A percentile compares a stretch with the other conserved stretches of the same genome.
These are phyloP conservation scores for Hyaloscypha variabilis DNA, from an alignment of 495 filamentous ascomycete species.

Conservation along the genomic window DNA sequence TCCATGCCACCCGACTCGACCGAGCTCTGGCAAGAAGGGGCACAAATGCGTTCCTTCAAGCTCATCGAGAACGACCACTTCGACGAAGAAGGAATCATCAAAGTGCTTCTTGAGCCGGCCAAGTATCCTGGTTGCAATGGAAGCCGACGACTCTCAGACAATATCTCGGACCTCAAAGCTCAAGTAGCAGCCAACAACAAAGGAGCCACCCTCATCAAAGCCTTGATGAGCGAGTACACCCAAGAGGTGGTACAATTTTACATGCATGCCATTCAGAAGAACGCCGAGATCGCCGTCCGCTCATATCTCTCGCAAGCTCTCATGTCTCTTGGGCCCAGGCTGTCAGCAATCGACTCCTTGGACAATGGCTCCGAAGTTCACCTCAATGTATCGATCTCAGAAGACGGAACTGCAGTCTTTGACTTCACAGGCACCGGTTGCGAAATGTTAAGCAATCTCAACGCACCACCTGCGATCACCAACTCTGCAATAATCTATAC, in stretches of 20 bases:
- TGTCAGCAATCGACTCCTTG: slow-evolving; percentile 35
- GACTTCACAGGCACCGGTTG: slow-evolving; percentile 39
- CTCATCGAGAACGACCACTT: slow-evolving; percentile 36
- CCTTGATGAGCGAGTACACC: slow-evolving; percentile 33
- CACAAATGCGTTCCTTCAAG: slow-evolving; percentile 34
- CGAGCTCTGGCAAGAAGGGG: slow-evolving; percentile 38
- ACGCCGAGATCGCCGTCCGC: slow-evolving; percentile 36
- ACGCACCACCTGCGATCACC: slow-evolving; percentile 32
- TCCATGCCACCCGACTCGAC: slow-evolving; percentile 35
- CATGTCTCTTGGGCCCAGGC: slow-evolving; percentile 14
- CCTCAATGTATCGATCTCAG: slow-evolving; percentile 35
- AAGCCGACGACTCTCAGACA: slow-evolving; percentile 35
- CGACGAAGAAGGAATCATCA: slow-evolving; percentile 37
- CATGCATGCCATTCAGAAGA: slow-evolving; percentile 35
- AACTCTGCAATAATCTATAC: slow-evolving; percentile 32
- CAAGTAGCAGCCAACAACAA: slow-evolving; percentile 39
- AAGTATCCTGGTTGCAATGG: slow-evolving; percentile 36
- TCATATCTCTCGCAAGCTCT: slow-evolving; percentile 28
- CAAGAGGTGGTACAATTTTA: slow-evolving; percentile 31
- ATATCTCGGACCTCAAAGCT: slow-evolving; percentile 38
- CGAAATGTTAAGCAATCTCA: slow-evolving; percentile 26
- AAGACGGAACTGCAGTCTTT: slow-evolving; percentile 33
- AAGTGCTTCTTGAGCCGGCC: slow-evolving; percentile 35
- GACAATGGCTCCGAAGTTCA: slow-evolving; percentile 37
- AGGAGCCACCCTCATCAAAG: slow-evolving; percentile 33